Conservation (phyloP, 495 filamentous ascomycete genomes). For the Hypoxylon perforatum region DNA sequence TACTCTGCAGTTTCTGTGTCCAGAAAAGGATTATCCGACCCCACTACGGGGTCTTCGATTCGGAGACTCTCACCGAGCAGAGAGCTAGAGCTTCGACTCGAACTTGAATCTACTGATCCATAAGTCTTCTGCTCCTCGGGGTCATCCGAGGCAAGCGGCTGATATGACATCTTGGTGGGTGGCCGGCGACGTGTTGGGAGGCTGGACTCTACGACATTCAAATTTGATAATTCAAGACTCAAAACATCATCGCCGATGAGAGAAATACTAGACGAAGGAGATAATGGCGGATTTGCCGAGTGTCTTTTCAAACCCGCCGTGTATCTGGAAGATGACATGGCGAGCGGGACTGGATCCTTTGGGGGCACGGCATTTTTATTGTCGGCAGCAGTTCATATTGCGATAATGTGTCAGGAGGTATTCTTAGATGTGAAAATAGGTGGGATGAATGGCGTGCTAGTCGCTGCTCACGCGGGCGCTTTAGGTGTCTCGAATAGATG, state of each 20-base stretch:
- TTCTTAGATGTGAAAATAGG: constrained; percentile 31
- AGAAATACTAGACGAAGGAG: constrained; percentile 22
- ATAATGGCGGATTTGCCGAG: constrained; percentile 8
- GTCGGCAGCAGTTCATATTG: constrained; percentile 16
- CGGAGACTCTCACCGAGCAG: constrained; percentile 29
- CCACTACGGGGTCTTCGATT: constrained; percentile 20
- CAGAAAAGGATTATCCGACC: constrained; percentile 49
- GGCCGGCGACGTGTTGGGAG: constrained; percentile 15
- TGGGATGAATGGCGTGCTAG: constrained; percentile 42
- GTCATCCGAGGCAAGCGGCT: constrained; percentile 35
- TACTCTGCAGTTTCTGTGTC: constrained; percentile 43
- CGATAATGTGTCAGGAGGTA: constrained; percentile 23
- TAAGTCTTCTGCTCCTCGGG: constrained; percentile 39
- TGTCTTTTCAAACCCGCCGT: constrained; percentile 12
- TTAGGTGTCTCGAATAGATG: constrained; percentile 14
- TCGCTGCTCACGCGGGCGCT: constrained; percentile 31
- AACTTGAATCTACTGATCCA: constrained; percentile 30
- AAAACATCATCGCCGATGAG: neutral
- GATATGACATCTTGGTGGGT: constrained; percentile 42
- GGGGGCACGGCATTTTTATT: constrained; percentile 35
- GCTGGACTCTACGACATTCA: constrained; percentile 15
- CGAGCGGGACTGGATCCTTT: constrained; percentile 5
- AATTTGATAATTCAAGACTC: constrained; percentile 32
- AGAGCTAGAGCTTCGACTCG: constrained; percentile 24
- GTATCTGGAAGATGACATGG: constrained; percentile 25